Conservation (phyloP, 768 basidiomycete genomes). For the Candolleomyces efflorescens region DNA sequence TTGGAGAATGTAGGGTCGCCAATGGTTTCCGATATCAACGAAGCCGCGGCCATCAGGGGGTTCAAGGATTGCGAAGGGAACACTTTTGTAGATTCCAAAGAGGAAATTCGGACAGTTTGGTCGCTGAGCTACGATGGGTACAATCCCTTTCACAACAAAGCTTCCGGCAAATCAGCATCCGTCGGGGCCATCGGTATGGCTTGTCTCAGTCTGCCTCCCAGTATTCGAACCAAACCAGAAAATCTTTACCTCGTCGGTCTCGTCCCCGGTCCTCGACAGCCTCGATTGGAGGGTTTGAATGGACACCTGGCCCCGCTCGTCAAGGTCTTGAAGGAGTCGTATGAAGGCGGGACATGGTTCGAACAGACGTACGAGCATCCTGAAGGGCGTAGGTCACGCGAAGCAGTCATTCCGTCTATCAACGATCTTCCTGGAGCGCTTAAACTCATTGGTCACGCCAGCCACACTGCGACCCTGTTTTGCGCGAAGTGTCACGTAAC, state of each 20-base stretch:
- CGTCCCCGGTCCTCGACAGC: conserved; percentile 19
- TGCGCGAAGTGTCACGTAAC: conserved; percentile 8
- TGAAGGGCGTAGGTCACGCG: conserved; percentile 20
- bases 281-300: conserved; percentile 27
- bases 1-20: too few relatives aligned
- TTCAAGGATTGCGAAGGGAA: conserved; percentile 4
- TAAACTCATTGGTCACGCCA: conserved; percentile 21
- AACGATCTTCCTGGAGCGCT: conserved; percentile 29
- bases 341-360: conserved; percentile 23
- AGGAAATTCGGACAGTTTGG: conserved; percentile 2
- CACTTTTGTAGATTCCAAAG: not conserved
- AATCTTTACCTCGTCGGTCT: conserved; percentile 32
- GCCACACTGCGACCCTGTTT: conserved; percentile 1
- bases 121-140: conserved; percentile 21
- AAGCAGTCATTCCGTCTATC: conserved; percentile 25
- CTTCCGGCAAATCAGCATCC: conserved; percentile 19
- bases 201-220: conserved; percentile 29
- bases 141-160: conserved; percentile 25
- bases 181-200: conserved; percentile 21
- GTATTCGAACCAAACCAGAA: conserved; percentile 19
- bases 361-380: conserved; percentile 15
- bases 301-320: conserved; percentile 32
- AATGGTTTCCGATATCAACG: not conserved
- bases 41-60: not conserved
- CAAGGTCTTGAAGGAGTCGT: conserved; percentile 26